Percentiles rank a stretch among this genome's conserved stretches.
Evolutionary conservation across 2,329 filamentous ascomycete species (phyloP).

Genomic region (Colletotrichum filicis): DNA sequence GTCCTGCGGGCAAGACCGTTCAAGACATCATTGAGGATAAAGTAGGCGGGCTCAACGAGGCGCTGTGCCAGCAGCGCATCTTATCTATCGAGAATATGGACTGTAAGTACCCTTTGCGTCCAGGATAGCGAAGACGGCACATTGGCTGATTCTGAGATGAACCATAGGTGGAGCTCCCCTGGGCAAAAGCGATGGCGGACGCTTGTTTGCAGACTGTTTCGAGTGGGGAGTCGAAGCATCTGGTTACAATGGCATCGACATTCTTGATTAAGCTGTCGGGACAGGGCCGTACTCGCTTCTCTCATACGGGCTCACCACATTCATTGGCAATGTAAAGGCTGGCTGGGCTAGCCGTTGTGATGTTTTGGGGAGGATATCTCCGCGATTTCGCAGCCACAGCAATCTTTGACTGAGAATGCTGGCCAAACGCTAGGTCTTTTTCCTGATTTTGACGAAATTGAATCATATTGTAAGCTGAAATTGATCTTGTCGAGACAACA

Average conservation of each 20-base stretch:
- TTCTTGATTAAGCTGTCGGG: neutral
- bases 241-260: slow-evolving; percentile 14
- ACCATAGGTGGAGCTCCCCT: slow-evolving; percentile 3
- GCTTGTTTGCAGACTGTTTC: slow-evolving; percentile 25
- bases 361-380: neutral
- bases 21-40: neutral
- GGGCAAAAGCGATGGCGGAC: neutral
- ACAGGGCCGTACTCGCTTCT: neutral
- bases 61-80: neutral
- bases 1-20: neutral
- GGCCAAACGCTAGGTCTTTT: neutral
- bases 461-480: neutral
- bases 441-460: neutral
- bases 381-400: neutral
- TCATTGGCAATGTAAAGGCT: neutral
- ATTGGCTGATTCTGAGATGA: neutral
- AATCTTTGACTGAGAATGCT: neutral
- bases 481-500: neutral
- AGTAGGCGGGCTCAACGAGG: neutral
- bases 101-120: slow-evolving; percentile 2
- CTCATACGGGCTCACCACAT: neutral
- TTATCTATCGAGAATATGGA: slow-evolving; percentile 1
- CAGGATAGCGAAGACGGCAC: neutral
- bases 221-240: slow-evolving; percentile 31
- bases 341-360: neutral